Evolutionary conservation across 2,329 filamentous ascomycete species (phyloP), one percentile per base, ranked within the genome.

Genomic region (Aspergillus ruber): DNA sequence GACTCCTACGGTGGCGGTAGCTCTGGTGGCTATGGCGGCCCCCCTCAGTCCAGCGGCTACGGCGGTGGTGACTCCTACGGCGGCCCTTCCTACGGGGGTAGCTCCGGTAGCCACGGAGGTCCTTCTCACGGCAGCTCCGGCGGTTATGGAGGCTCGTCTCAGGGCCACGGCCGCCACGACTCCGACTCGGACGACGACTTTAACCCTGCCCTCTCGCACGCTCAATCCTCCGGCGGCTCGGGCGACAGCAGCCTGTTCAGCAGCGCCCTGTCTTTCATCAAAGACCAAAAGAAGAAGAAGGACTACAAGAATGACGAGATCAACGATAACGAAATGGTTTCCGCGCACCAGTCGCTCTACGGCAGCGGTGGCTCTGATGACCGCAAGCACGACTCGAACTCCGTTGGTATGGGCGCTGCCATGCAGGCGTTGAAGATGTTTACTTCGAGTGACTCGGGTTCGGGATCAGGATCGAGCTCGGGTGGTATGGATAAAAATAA

Each of bases 271-370:
- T 71, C 74, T 45, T 73, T 78, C 63, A 68, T 86, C 35, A 55
- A 65, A 9, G 52, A 61, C 2, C 65, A 70, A 13, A 75, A 80
- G 52, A 74, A 78, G 61, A 74, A 79, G 60, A 70, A 75, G 21
- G 64, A 70, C 17, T 65, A 77, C 33, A 49, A 59, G 3, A 63
- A 73, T 35, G 67, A 79, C 46, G 74, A 79, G 29, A 62, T 86
- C 15, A 78, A 86, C 56, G 81, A 86, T 63, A 65, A 80, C 44
- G 73, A 88, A 51, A 85, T 86, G 15, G 80, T 91, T 18, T 75
- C 80, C 56, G 81, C 86, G 56, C 89, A 96, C 73, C 79, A 90
- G 71, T 78, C 85, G 50, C 81, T 85, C 60, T 95, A 90, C 63
- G 79, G 78, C 29, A 68, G 68, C 44, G 71, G 20, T 20, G 20